Conservation (phyloP, 2,329 filamentous ascomycete species). For the Coleophoma cylindrospora region DNA sequence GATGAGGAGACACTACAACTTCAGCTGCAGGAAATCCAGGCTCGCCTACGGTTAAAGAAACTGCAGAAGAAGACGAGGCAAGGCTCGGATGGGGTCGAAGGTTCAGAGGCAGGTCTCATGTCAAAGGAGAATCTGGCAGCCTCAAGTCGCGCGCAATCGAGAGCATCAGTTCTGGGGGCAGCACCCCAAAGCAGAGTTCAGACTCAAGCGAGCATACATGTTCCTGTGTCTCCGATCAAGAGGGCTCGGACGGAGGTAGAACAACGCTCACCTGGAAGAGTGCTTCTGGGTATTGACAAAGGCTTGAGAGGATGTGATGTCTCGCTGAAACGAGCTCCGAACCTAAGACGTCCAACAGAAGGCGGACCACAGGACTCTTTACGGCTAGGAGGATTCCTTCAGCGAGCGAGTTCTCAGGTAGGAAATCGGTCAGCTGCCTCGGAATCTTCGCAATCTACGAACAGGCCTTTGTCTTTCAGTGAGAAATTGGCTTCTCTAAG, state of each 20-base stretch:
- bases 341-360: constrained; percentile 31
- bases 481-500: constrained; percentile 75
- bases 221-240: constrained; percentile 71
- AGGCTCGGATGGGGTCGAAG: constrained; percentile 13
- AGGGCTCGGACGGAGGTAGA: constrained; percentile 43
- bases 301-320: constrained; percentile 75
- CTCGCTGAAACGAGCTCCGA: constrained; percentile 71
- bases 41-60: constrained; percentile 80
- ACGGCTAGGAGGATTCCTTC: constrained; percentile 36
- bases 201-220: constrained; percentile 50
- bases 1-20: constrained; percentile 88
- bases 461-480: constrained; percentile 58
- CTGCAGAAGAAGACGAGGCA: constrained; percentile 59
- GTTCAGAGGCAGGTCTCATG: constrained; percentile 14
- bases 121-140: constrained; percentile 19
- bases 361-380: constrained; percentile 22
- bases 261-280: constrained; percentile 71
- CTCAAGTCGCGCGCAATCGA: constrained; percentile 18
- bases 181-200: constrained; percentile 19
- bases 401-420: constrained; percentile 31
- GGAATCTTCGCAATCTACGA: constrained; percentile 11
- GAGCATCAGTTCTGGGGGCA: constrained; percentile 16
- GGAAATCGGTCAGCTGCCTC: constrained; percentile 10
- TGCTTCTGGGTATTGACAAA: constrained; percentile 85
- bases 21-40: constrained; percentile 83